Evolutionary conservation across 2,329 filamentous ascomycete species (phyloP).

Genomic region (Alternaria infectoria): DNA sequence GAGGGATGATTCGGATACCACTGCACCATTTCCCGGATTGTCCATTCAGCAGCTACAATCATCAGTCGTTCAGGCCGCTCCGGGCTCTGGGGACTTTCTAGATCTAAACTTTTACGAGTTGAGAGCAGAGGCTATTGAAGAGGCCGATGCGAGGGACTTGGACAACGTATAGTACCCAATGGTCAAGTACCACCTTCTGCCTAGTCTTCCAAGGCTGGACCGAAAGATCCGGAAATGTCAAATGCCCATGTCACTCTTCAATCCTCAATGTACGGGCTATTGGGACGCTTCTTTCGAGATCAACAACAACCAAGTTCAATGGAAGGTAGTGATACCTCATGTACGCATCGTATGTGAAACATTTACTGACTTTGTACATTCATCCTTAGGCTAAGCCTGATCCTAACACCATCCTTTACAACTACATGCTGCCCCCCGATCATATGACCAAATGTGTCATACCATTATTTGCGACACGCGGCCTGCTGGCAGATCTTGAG

Average conservation of each 20-base stretch:
- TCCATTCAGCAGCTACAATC: background rate
- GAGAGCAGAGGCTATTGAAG: background rate
- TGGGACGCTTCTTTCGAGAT: background rate
- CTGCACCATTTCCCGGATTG: background rate
- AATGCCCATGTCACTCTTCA: background rate
- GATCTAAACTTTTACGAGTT: background rate
- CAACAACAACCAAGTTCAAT: background rate
- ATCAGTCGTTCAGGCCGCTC: background rate
- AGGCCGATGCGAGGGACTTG: background rate
- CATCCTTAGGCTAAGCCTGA: background rate
- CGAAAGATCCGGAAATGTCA: background rate
- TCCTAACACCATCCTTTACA: background rate
- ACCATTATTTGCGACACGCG: background rate
- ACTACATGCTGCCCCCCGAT: background rate
- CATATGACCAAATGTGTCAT: background rate
- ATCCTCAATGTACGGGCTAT: background rate
- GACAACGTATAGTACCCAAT: background rate
- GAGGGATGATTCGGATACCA: background rate
- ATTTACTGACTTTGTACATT: background rate
- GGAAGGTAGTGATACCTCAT: background rate
- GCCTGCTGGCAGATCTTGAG: background rate
- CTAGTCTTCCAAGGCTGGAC: background rate
- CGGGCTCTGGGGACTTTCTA: background rate
- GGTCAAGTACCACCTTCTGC: background rate
- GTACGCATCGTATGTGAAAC: background rate